Evolutionary conservation across 2,329 filamentous ascomycete genomes (phyloP).

Genomic region (Aspergillus sp.): DNA sequence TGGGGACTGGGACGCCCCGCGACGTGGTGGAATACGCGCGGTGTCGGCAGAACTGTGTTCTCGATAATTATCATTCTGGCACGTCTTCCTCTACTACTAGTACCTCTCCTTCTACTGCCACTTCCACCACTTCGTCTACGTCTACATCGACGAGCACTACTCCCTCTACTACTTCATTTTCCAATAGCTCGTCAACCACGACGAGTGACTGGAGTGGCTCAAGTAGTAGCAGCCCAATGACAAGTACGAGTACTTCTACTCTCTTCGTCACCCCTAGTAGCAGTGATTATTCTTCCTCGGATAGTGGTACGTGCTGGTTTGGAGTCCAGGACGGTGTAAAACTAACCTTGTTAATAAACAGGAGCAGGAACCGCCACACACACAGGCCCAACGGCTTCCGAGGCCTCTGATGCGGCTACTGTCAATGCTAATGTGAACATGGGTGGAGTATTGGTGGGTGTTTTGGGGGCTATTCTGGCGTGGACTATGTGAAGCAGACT

Average conservation of each 20-base stretch:
- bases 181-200: too few species aligned
- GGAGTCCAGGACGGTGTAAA: too few species aligned
- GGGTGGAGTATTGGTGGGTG: conserved; percentile 25
- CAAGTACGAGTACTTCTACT: too few species aligned
- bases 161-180: too few species aligned
- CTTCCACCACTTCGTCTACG: neutral
- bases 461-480: conserved; percentile 24
- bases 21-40: neutral
- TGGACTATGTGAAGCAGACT: conserved; percentile 26
- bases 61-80: neutral
- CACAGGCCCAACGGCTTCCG: neutral
- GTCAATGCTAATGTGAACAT: conserved; percentile 13
- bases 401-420: conserved; percentile 24
- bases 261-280: too few species aligned
- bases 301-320: too few species aligned
- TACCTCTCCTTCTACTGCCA: conserved; percentile 6
- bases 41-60: neutral
- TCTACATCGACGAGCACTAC: conserved; percentile 3
- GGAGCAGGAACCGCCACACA: too few species aligned
- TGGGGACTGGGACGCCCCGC: conserved; percentile 22
- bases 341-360: too few species aligned
- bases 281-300: too few species aligned
- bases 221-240: too few species aligned
- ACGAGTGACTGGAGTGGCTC: too few species aligned
- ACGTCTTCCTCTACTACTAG: conserved; percentile 9